Evolutionary conservation across 2,329 filamentous ascomycete species (phyloP).

Genomic region (Phyllosticta citrichinensis): DNA sequence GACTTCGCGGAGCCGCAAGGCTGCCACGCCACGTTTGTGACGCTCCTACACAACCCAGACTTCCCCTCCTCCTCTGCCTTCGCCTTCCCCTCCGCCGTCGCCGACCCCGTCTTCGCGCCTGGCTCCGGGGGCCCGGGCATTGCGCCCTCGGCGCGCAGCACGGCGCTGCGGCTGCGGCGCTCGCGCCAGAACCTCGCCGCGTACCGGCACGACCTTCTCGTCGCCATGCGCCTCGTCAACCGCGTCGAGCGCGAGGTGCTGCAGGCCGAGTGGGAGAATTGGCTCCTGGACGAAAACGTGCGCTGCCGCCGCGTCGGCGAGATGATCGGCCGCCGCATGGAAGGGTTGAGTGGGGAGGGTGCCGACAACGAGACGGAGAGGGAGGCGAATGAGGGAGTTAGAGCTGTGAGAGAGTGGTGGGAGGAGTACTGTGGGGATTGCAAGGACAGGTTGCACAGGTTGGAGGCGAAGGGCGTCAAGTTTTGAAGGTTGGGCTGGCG

Average conservation of each 20-base stretch:
- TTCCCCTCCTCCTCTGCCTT: neutral
- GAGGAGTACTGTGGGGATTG: constrained; percentile 55
- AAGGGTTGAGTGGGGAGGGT: constrained; percentile 11
- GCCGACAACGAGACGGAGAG: constrained; percentile 11
- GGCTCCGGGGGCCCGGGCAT: neutral
- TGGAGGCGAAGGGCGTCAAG: neutral
- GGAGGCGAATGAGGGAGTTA: constrained; percentile 26
- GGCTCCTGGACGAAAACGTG: constrained; percentile 69
- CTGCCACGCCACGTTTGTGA: constrained; percentile 28
- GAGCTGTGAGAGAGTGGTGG: constrained; percentile 43
- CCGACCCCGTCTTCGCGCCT: constrained; percentile 15
- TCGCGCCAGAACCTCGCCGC: constrained; percentile 74
- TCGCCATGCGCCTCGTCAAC: constrained; percentile 85
- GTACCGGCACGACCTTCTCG: constrained; percentile 82
- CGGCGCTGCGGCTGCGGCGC: constrained; percentile 49
- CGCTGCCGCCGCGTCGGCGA: constrained; percentile 58
- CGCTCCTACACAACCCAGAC: constrained; percentile 18
- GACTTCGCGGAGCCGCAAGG: neutral
- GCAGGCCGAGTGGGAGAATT: constrained; percentile 84
- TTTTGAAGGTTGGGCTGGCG: neutral
- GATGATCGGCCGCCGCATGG: constrained; percentile 35
- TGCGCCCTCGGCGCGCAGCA: constrained; percentile 16
- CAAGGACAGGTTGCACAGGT: constrained; percentile 23
- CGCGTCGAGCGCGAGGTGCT: constrained; percentile 79
- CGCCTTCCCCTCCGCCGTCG: constrained; percentile 11